Base-by-base conservation (phyloP, 2,329 filamentous ascomycete species). In the Mycosphaerella arachidis region DNA sequence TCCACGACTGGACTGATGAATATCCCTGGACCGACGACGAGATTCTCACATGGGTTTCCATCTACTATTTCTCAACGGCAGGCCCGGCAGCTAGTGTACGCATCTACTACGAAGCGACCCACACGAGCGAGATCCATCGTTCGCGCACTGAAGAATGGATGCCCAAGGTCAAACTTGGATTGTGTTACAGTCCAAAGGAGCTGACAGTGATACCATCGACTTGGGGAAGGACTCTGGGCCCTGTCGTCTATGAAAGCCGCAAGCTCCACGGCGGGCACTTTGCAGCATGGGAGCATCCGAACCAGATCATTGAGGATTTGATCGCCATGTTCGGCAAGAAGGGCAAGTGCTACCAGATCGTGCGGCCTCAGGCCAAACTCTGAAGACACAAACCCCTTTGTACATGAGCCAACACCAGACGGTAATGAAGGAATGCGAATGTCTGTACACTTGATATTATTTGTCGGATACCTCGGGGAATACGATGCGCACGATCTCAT, bases 1-100 rank as follows among this genome's bases (percentile, higher is more conserved):
- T 93, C 40, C 84, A 87, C 65, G 86, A 89, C 66, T 93, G 89
- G 90, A 86, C 86, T 0, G 89, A 92, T 67, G 68, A 67, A 0
- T 91, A 91, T 68, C 76, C 82, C 0, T 92, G 89, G 89, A 87
- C 84, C 0, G 86, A 91, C 62, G 88, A 92, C 57, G 89, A 92
- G 74, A 81, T 92, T 8, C 75, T 90, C 29, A 90, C 86, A 0
- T 93, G 89, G 90, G 75, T 92, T 0, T 84, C 80, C 53, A 82
- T 92, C 43, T 92, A 92, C 71, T 85, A 82, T 70, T 91, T 91
- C 74, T 86, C 84, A 8, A 81, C 76, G 0, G 86, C 88, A 1
- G 89, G 90, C 0, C 86, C 89, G 0, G 86, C 85, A 1, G 87
- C 89, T 0, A 85, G 82, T 61, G 70, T 84, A 8, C 74, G 86